phyloP scores from a whole-genome alignment of 1,139 yeast species.

The Pichia sp. region DNA sequence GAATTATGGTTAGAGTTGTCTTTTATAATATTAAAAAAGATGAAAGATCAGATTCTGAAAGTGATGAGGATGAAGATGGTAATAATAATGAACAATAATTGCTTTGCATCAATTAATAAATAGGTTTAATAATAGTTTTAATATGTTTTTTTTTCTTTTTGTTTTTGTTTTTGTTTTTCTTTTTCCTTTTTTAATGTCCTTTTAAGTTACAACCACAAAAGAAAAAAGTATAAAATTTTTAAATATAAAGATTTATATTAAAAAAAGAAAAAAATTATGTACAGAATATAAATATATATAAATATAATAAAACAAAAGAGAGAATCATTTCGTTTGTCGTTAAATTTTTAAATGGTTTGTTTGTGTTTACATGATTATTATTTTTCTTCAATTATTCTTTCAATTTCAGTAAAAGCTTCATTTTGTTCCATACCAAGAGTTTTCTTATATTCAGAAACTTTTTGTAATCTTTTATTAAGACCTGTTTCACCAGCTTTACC shows the following conservation, averaged over 20 bases:
- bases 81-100: constrained; percentile 9
- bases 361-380: neutral
- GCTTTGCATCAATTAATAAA: too few relatives aligned
- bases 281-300: neutral
- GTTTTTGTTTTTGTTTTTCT: neutral
- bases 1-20: constrained; percentile 65
- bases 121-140: neutral
- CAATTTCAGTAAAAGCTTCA: constrained; percentile 12
- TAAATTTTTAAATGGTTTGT: neutral
- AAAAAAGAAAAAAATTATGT: neutral
- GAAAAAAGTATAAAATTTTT: too few relatives aligned
- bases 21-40: constrained; percentile 56
- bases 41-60: constrained; percentile 87
- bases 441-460: constrained; percentile 33
- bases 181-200: too few relatives aligned
- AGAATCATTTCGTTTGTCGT: neutral
- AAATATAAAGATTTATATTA: too few relatives aligned
- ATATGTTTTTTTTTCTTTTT: neutral
- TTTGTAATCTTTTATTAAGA: constrained; percentile 45
- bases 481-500: constrained; percentile 85
- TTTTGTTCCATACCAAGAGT: constrained; percentile 22
- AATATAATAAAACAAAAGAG: neutral
- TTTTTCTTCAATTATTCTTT: constrained; percentile 2
- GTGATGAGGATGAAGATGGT: constrained; percentile 38
- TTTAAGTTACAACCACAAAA: too few relatives aligned